A percentile compares a stretch with the other conserved stretches of the same genome.
Conservation (phyloP, 768 basidiomycete genomes). For the Russula sp. region DNA sequence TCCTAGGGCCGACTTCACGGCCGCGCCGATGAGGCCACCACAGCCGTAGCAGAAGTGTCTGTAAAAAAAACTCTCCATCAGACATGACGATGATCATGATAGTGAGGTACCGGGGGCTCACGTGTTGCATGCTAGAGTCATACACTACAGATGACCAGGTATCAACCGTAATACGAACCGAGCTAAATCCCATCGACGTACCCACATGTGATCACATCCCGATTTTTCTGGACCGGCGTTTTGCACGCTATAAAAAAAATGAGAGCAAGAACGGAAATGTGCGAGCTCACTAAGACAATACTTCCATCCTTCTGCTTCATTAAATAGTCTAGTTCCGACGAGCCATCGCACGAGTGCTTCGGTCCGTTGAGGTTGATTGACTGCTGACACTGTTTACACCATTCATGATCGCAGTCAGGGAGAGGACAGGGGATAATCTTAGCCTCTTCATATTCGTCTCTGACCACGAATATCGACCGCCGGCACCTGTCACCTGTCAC, state of each 20-base stretch:
- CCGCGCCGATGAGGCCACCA: constrained; percentile 27
- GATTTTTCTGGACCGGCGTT: constrained; percentile 43
- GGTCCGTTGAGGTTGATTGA: constrained; percentile 21
- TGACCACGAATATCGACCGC: constrained; percentile 26
- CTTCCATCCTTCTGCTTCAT: constrained; percentile 30
- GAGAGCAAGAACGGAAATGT: too few relatives aligned
- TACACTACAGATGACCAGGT: constrained; percentile 34
- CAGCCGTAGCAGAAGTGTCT: constrained; percentile 1
- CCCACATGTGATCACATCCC: constrained; percentile 56
- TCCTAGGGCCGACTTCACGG: constrained; percentile 26
- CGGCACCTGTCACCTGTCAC: not conserved
- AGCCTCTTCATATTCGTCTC: constrained; percentile 24
- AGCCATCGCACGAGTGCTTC: constrained; percentile 29
- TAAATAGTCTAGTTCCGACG: constrained; percentile 28
- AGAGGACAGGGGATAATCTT: constrained; percentile 26
- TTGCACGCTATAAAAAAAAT: constrained; percentile 34
- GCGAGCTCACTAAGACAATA: constrained; percentile 28
- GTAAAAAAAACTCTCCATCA: not conserved
- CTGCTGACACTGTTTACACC: constrained; percentile 30
- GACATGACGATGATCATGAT: not conserved
- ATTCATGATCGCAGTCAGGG: constrained; percentile 25
- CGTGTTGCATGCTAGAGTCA: constrained; percentile 51
- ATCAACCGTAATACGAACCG: not conserved
- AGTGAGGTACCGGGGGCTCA: constrained; percentile 4
- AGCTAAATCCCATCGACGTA: constrained; percentile 26